These are phyloP conservation scores for Zygotorulaspora chibaensis DNA, from an alignment of 805 yeast genomes.

Conservation along the genomic window DNA sequence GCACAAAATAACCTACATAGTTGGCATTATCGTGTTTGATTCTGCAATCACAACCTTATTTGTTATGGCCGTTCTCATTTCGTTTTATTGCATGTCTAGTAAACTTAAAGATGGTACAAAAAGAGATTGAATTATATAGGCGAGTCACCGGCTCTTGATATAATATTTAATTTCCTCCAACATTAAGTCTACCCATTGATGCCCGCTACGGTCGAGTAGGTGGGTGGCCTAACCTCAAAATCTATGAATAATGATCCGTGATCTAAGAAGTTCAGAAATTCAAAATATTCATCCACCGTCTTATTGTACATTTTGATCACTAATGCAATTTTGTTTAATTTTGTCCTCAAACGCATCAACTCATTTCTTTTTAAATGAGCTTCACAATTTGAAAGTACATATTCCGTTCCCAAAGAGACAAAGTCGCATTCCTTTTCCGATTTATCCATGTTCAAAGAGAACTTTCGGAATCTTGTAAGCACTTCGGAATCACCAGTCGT, in stretches of 20 bases:
- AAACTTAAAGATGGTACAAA: constrained; percentile 1
- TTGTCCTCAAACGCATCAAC: constrained; percentile 16
- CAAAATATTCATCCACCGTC: constrained; percentile 27
- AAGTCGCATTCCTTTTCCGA: not conserved
- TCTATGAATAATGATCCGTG: constrained; percentile 22
- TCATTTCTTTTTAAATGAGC: not conserved
- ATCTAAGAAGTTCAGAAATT: constrained; percentile 21
- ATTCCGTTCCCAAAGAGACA: no score
- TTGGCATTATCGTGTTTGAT: constrained; percentile 24
- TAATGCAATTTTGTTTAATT: constrained; percentile 17
- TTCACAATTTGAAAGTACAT: not conserved
- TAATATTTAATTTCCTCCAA: no score
- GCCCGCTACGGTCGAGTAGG: constrained; percentile 1
- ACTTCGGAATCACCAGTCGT: constrained; percentile 3
- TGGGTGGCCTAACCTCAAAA: constrained; percentile 18
- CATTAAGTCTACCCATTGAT: not conserved
- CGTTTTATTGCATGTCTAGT: constrained; percentile 15
- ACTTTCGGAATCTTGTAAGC: constrained; percentile 1
- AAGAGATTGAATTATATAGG: not conserved
- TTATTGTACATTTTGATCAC: constrained; percentile 23
- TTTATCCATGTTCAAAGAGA: constrained; percentile 5
- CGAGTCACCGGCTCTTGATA: not conserved
- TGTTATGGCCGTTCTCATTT: constrained; percentile 14
- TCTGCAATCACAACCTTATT: constrained; percentile 17
- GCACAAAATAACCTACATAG: constrained; percentile 20